Base-by-base conservation (phyloP, 2,329 filamentous ascomycete species). In the Arthrobotrys entomopaga region DNA sequence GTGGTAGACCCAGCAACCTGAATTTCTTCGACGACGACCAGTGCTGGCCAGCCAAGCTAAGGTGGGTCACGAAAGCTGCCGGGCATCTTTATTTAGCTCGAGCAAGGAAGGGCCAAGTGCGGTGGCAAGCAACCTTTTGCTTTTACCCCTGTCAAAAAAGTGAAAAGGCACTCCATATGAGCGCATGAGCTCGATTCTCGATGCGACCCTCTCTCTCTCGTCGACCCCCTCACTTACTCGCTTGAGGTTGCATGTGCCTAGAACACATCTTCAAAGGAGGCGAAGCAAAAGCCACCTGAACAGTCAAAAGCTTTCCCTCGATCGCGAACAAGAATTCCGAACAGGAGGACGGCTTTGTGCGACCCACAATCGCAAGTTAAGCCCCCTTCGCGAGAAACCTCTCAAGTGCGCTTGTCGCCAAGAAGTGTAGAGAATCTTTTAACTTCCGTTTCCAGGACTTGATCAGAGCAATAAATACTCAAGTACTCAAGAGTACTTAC, bases 181-280 rank as follows among this genome's bases (percentile, higher is more conserved):
- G 13, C 15, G 8, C n/a, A 34, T 7, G 13, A 54, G 2, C 20
- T 38, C 4, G 13, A 7, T 43, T 52, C 48, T 60, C 54, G 58
- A 72, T 72, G 60, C 53, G 66, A 71, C 66, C 66, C 60, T 65
- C 67, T 34, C 29, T 29, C 26, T 34, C 29, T 64, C 43, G 49
- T 29, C 22, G 49, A n/a, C 16, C 48, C 3, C 50, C 20, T 34
- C 29, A 34, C 20, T 34, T 10, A 34, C 6, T 15, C 48, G 58
- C 58, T 42, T 26, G 49, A 52, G 20, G 49, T 20, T 52, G 49
- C 49, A 52, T 46, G 50, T 52, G 49, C n/a, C 19, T 20, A 2
- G 26, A 16, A 56, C 38, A 56, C 52, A 16, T 38, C 24, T 38
- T 20, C 19, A 13, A 40, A 56, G 52, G 52, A 56, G 52, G 52